Evolutionary conservation across 148 eudicot species (phyloP).

Genomic region (Camellia japonica): DNA sequence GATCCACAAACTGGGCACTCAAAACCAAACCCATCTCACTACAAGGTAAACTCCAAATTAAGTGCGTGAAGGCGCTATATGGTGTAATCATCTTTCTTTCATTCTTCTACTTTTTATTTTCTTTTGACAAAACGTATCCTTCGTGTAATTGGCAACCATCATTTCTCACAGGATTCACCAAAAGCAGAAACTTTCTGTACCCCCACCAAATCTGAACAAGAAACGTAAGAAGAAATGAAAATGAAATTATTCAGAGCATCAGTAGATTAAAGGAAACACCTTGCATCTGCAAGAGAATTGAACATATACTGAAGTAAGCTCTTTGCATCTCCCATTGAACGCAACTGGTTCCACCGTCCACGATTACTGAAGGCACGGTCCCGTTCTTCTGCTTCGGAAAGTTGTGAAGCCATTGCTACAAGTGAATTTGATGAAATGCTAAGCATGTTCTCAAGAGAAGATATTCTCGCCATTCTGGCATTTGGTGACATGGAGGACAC

Average conservation of each 20-base stretch:
- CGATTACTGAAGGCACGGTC: constrained; percentile 79
- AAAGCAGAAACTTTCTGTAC: neutral
- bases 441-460: constrained; percentile 92
- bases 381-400: constrained; percentile 97
- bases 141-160: neutral
- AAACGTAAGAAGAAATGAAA: neutral
- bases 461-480: constrained; percentile 92
- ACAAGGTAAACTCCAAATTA: neutral
- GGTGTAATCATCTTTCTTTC: neutral
- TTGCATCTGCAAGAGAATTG: constrained; percentile 76
- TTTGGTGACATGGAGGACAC: constrained; percentile 82
- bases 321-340: constrained; percentile 97
- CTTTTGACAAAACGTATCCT: neutral
- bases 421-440: constrained; percentile 92
- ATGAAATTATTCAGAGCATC: constrained; percentile 8
- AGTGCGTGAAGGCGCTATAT: neutral
- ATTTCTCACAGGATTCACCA: neutral
- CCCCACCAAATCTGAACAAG: constrained; percentile 2
- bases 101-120: neutral
- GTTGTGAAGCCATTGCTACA: constrained; percentile 98
- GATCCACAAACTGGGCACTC: constrained; percentile 2
- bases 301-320: constrained; percentile 87
- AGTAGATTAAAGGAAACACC: constrained; percentile 35
- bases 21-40: neutral
- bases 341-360: constrained; percentile 91